Evolutionary conservation across 202 grass and related monocot genomes (phyloP).

Genomic region (Elaeis oleifera): DNA sequence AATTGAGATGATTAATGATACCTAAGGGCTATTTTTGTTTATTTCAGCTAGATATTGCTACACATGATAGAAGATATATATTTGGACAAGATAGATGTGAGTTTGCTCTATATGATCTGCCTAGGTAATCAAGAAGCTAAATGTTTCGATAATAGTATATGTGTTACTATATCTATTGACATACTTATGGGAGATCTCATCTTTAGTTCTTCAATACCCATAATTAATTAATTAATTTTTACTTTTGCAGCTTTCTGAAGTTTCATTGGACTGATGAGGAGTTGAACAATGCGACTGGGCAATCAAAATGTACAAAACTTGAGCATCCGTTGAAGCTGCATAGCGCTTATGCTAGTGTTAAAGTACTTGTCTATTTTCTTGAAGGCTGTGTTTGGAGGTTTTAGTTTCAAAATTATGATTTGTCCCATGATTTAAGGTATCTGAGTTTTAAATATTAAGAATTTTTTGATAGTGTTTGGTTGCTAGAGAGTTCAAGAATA

Average conservation of each 20-base stretch:
- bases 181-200: not conserved
- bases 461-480: too few species aligned
- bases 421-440: too few species aligned
- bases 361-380: conserved; percentile 37
- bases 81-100: conserved; percentile 43
- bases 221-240: conserved; percentile 4
- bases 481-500: too few species aligned
- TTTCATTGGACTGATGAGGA: conserved; percentile 52
- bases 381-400: too few species aligned
- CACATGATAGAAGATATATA: conserved; percentile 58
- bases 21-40: conserved; percentile 10
- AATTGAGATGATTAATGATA: not conserved
- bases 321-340: conserved; percentile 55
- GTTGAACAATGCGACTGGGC: conserved; percentile 48
- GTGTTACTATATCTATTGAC: too few species aligned
- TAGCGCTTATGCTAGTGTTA: conserved; percentile 71
- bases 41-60: conserved; percentile 62
- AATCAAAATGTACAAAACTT: conserved; percentile 47
- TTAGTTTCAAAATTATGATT: too few species aligned
- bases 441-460: too few species aligned
- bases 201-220: not conserved
- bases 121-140: conserved; percentile 30
- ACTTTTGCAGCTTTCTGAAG: conserved; percentile 34
- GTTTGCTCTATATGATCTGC: conserved; percentile 23
- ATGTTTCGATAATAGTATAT: conserved; percentile 8